phyloP scores from a whole-genome alignment of 306 rosid genomes.

The Lathyrus oleraceus region DNA sequence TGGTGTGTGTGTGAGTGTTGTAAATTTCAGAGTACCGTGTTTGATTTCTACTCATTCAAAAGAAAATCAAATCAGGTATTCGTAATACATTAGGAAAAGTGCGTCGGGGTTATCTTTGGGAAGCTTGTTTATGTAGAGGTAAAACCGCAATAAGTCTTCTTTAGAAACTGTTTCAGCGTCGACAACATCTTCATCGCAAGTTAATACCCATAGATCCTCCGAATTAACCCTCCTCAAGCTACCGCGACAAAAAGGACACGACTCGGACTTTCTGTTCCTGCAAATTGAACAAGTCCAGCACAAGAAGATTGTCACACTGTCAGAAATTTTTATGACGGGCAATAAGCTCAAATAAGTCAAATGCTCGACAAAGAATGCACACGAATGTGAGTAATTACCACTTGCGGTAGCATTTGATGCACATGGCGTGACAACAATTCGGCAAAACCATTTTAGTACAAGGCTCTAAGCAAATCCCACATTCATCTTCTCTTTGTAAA shows the following conservation, averaged over 20 bases:
- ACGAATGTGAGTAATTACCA: conserved; percentile 52
- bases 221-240: conserved; percentile 91
- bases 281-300: conserved; percentile 17
- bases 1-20: not conserved
- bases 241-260: conserved; percentile 96
- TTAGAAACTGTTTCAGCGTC: conserved; percentile 79
- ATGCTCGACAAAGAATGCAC: not conserved
- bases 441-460: conserved; percentile 95
- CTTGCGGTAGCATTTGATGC: conserved; percentile 96
- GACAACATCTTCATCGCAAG: conserved; percentile 83
- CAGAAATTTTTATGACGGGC: not conserved
- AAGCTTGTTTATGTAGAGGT: conserved; percentile 80
- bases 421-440: conserved; percentile 93
- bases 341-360: not conserved
- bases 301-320: not conserved
- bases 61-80: conserved; percentile 62
- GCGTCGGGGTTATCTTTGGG: conserved; percentile 94
- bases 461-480: conserved; percentile 96
- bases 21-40: not conserved
- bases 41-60: not conserved
- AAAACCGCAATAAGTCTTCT: conserved; percentile 81
- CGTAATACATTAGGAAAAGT: conserved; percentile 85
- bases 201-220: conserved; percentile 94
- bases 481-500: conserved; percentile 89
- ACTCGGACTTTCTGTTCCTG: conserved; percentile 84